Percentiles rank a stretch among this genome's conserved stretches.
These are phyloP conservation scores for Amoebophrya sp. DNA, from an alignment of 169 alveolate genomes.

Conservation along the genomic window DNA sequence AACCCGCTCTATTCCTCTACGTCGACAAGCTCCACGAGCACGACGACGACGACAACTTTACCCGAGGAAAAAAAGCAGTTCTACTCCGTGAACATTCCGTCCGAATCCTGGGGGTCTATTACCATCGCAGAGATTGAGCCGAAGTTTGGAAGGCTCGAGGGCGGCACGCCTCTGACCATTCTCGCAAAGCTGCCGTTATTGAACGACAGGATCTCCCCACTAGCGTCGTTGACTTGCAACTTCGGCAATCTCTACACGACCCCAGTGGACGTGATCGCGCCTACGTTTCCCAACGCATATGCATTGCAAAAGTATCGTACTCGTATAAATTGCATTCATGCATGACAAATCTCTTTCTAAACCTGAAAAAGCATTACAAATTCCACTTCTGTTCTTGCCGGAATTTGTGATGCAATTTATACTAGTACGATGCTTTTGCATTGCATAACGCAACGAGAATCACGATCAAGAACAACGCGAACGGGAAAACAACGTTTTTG, in stretches of 20 bases:
- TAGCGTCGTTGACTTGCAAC: background rate
- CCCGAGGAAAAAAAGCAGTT: background rate
- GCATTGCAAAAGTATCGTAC: no score
- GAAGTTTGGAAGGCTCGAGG: background rate
- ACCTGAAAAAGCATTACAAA: no score
- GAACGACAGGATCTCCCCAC: background rate
- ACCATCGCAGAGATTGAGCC: slow-evolving; percentile 7
- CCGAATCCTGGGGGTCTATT: background rate
- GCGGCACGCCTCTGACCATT: slow-evolving; percentile 9
- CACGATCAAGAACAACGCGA: background rate
- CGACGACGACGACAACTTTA: background rate
- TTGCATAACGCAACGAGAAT: background rate
- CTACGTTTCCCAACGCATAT: background rate
- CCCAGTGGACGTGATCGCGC: slow-evolving; percentile 14
- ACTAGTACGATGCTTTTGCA: no score
- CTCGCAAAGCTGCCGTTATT: background rate
- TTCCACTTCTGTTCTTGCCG: no score
- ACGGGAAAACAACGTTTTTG: background rate
- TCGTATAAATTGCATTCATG: no score
- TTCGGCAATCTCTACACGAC: slow-evolving; percentile 6
- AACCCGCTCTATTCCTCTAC: no score
- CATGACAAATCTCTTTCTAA: no score
- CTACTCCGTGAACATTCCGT: background rate
- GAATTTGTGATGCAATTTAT: no score
- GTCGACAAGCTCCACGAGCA: background rate